Base-by-base conservation (phyloP, 441 rosid genomes). In the Rhodomyrtus psidioides region DNA sequence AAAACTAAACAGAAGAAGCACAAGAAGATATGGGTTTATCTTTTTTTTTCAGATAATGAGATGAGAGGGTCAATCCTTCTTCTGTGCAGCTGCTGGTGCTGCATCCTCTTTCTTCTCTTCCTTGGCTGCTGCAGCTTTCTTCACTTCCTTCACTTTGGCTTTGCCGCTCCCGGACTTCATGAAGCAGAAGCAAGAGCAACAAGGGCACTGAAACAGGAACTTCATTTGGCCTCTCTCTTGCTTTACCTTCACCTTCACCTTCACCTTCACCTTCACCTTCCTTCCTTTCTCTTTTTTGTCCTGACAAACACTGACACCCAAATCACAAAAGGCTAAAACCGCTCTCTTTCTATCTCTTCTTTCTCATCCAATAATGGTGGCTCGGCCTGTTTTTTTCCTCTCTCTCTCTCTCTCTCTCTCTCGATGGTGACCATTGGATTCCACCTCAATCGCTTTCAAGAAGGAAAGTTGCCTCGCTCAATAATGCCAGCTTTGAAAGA, bases 171-270 rank as follows among this genome's bases (percentile, higher is more conserved):
- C 92, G 56, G 98, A 95, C 94, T 95, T 96, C 96, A 96, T 58
- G 95, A 96, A 95, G 94, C 98, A 96, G 92, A 96, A 96, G 89
- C 99, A 96, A 26, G 98, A 94, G 84, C 99, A 96, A 58, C 99
- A 95, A 49, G 99, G 99, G 79, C 98, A 96, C 88, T 96, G 99
- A 82, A 95, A 96, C 94, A 96, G 91, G 94, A 96, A 96, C 96
- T 96, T 96, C 99, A 95, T 95, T 56, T 56, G 83, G 83, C 88
- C 83, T n/a, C 57, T 81, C 19, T 81, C 19, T 51, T 51, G 53
- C 53, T 51, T 51, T 51, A 51, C 15, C 87, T 34, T 46, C 23
- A 21, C 49, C 82, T 81, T 81, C 86, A 12, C 14, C 85, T 34
- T 44, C 21, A 12, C 14, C 85, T 34, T 44, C 21, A n/a, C 44